Evolutionary conservation across 805 yeast species (phyloP).

Genomic region (Schizosaccharomyces lindneri): DNA sequence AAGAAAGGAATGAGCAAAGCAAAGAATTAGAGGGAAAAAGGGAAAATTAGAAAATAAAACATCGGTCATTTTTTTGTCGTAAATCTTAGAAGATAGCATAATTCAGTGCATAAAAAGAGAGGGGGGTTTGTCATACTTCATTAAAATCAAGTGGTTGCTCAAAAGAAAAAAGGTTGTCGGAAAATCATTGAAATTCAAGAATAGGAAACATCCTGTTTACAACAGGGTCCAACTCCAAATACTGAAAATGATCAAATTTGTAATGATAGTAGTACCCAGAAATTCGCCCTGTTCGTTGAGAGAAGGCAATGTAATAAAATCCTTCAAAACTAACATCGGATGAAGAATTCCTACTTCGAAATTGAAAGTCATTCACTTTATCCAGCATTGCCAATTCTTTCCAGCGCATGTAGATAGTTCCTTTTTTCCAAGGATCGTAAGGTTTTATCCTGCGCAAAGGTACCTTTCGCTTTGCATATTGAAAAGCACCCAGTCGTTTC

Average conservation of each 20-base stretch:
- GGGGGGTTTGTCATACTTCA: too few species aligned
- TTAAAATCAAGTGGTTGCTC: too few species aligned
- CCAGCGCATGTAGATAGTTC: conserved; percentile 70
- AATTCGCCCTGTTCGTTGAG: conserved; percentile 49
- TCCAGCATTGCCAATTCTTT: conserved; percentile 27
- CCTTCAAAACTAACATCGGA: conserved; percentile 76
- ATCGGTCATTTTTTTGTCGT: too few species aligned
- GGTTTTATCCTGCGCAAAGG: conserved; percentile 9
- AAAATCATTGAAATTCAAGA: background rate
- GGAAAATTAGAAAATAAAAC: too few species aligned
- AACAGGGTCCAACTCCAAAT: conserved; percentile 19
- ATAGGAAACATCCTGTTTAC: background rate
- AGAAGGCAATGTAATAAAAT: conserved; percentile 66
- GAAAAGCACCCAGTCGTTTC: conserved; percentile 30
- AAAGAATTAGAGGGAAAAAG: too few species aligned
- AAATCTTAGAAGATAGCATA: too few species aligned
- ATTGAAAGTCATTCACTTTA: conserved; percentile 43
- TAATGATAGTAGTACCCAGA: conserved; percentile 60
- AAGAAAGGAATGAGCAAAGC: too few species aligned
- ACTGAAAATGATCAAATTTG: conserved; percentile 52
- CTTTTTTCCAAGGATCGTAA: conserved; percentile 1
- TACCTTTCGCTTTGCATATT: conserved; percentile 11
- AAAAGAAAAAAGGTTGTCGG: too few species aligned
- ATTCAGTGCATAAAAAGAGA: too few species aligned
- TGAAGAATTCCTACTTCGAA: conserved; percentile 14